Base-by-base conservation (phyloP, 139 green algal species). In the Coelastrella sp. region DNA sequence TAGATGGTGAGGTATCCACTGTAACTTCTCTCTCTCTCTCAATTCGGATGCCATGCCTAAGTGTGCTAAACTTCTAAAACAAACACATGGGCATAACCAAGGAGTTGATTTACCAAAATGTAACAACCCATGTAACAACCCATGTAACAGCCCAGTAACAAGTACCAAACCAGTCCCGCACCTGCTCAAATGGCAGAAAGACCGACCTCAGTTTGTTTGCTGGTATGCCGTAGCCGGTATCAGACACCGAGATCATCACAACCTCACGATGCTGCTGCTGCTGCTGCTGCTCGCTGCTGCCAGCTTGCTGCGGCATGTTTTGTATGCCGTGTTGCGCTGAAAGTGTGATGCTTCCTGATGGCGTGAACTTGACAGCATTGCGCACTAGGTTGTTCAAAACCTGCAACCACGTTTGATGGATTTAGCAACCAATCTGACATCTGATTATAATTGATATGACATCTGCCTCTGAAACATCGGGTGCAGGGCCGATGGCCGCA, bases 141-240 rank as follows among this genome's bases (percentile, higher is more conserved):
- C 32, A 47, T 47, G 32, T 47, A 47, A 47, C 32, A 47, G 32
- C 32, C 32, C 32, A 47, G 32, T 47, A 47, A 47, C 32, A 47
- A 47, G 32, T 47, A 1, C 32, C 32, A 47, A 47, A 47, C 32
- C 0, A 47, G 32, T 47, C 71, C 71, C 71, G 54, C 74, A 89
- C 92, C 92, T 94, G 92, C 66, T 94, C 92, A 78, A 94, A 94
- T 4, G 92, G 89, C 92, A 92, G 86, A 79, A 94, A 94, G 56
- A 94, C 92, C 56, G 87, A 68, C 4, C 87, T 79, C 73, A 94
- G 87, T 88, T 94, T 94, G 84, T 90, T 68, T 6, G 89, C 73
- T 3, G 90, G 87, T 19, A 94, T 92, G 73, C 92, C 92, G 19
- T 93, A 92, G 19, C 92, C 92, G 4, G 92, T 94, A 85, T 94